Base-by-base conservation (phyloP, 2,329 filamentous ascomycete species). In the Cladosporium sphaerospermum region DNA sequence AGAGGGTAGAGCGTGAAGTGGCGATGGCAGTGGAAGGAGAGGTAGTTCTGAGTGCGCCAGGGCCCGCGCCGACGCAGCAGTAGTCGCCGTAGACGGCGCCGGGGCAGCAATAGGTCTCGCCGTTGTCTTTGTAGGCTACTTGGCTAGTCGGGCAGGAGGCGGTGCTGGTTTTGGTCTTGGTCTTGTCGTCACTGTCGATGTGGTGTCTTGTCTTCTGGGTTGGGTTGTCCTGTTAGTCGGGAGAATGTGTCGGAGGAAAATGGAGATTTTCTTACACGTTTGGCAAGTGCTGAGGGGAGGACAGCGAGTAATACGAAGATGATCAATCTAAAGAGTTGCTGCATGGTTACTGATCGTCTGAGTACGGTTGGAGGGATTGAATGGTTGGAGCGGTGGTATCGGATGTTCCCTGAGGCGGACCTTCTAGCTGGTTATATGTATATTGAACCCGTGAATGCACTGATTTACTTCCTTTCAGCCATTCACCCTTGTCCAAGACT, bases 21-120 rank as follows among this genome's bases (percentile, higher is more conserved):
- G 23, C 4, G 4, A 28, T 28, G 23, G 23, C 23, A 28, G 23
- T 28, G 23, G 7, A 2, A 28, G 23, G 4, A 1, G 23, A 28
- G 4, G 5, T 28, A 7, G 23, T 28, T 28, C 19, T 41, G 4
- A 9, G 6, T 1, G 39, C 9, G 46, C 37, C 28, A 10, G n/a
- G 13, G 14, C 36, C 37, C 3, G 46, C 36, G 10, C 46, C 46
- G 14, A 49, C 36, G 28, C 46, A 49, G 23, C 46, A 49, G 37
- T 49, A 49, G 23, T 49, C 37, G 37, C 37, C 46, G 4, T 13
- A 16, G 23, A 49, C 46, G 40, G 31, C 31, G 37, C 46, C 46
- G 14, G 46, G 46, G 33, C 46, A 49, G 14, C 46, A 49, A 14
- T 49, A 49, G 36, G 28, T 34, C 2, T 40, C 11, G 4, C 31